phyloP scores from a whole-genome alignment of 768 basidiomycete species.

The Xerocomus spinulosus region DNA sequence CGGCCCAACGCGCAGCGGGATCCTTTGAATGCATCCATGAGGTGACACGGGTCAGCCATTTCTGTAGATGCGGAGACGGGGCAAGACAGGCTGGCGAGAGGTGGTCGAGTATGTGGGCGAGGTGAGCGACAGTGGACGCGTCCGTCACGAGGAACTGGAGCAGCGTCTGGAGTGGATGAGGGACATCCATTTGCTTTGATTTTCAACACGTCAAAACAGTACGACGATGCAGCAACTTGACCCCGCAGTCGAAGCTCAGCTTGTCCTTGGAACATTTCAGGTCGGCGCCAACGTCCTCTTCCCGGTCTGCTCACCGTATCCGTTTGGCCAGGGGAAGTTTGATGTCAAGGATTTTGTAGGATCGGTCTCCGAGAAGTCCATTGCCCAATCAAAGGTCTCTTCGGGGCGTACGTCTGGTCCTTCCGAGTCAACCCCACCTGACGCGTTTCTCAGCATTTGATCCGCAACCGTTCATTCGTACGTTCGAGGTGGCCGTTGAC shows the following conservation, averaged over 20 bases:
- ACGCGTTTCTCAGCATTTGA: slow-evolving; percentile 66
- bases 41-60: slow-evolving; percentile 73
- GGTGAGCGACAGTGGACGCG: slow-evolving; percentile 49
- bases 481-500: slow-evolving; percentile 90
- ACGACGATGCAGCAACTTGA: slow-evolving; percentile 38
- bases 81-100: slow-evolving; percentile 49
- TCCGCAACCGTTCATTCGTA: slow-evolving; percentile 87
- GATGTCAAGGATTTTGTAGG: slow-evolving; percentile 89
- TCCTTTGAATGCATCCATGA: slow-evolving; percentile 76
- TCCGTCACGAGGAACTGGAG: slow-evolving; percentile 72
- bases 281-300: slow-evolving; percentile 26
- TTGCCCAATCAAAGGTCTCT: slow-evolving; percentile 76
- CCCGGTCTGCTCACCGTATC: slow-evolving; percentile 7
- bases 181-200: slow-evolving; percentile 38
- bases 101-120: slow-evolving; percentile 55
- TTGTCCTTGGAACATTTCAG: slow-evolving; percentile 53
- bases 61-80: slow-evolving; percentile 63
- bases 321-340: slow-evolving; percentile 66
- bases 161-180: slow-evolving; percentile 55
- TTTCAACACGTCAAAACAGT: slow-evolving; percentile 34
- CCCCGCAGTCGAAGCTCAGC: slow-evolving; percentile 48
- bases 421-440: background rate
- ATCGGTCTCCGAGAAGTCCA: slow-evolving; percentile 81
- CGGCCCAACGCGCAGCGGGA: slow-evolving; percentile 74
- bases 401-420: slow-evolving; percentile 65